Conservation (phyloP, 1,284 basidiomycete genomes). For the Prillingera fragicola region DNA sequence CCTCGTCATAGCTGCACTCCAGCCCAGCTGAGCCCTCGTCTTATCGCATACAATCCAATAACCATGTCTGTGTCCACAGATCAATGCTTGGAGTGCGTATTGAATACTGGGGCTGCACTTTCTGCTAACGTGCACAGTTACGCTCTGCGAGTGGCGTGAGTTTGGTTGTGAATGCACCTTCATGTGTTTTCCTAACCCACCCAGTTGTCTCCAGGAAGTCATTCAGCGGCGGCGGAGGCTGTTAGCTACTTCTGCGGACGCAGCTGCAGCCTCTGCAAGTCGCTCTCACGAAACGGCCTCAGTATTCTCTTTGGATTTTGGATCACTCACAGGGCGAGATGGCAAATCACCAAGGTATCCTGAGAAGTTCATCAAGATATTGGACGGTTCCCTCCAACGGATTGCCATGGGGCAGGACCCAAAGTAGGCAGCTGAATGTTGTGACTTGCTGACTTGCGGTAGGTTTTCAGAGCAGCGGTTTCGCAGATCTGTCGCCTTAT, state of each 20-base stretch:
- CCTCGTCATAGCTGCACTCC: too few relatives aligned
- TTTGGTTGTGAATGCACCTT: background rate
- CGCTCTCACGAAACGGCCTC: constrained; percentile 20
- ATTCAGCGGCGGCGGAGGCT: constrained; percentile 18
- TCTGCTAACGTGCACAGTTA: constrained; percentile 30
- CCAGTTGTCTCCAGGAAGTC: constrained; percentile 27
- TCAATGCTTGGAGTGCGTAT: too few relatives aligned
- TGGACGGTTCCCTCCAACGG: constrained; percentile 78
- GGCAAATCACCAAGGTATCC: constrained; percentile 79
- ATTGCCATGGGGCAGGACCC: constrained; percentile 87
- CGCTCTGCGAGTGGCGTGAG: constrained; percentile 36
- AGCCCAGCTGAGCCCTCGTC: too few relatives aligned
- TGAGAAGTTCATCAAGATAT: constrained; percentile 79
- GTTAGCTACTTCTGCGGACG: background rate
- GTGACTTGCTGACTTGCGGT: constrained; percentile 1
- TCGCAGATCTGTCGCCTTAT: constrained; percentile 78
- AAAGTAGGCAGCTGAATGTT: constrained; percentile 60
- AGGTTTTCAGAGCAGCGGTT: constrained; percentile 84
- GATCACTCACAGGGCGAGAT: constrained; percentile 32
- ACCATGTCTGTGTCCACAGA: too few relatives aligned
- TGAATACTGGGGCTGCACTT: too few relatives aligned
- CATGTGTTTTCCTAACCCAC: constrained; percentile 1
- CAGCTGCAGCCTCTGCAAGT: background rate
- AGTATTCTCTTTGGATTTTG: constrained; percentile 34
- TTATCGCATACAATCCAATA: too few relatives aligned